Conservation (phyloP, 495 filamentous ascomycete species). For the Xylaria nigripes region DNA sequence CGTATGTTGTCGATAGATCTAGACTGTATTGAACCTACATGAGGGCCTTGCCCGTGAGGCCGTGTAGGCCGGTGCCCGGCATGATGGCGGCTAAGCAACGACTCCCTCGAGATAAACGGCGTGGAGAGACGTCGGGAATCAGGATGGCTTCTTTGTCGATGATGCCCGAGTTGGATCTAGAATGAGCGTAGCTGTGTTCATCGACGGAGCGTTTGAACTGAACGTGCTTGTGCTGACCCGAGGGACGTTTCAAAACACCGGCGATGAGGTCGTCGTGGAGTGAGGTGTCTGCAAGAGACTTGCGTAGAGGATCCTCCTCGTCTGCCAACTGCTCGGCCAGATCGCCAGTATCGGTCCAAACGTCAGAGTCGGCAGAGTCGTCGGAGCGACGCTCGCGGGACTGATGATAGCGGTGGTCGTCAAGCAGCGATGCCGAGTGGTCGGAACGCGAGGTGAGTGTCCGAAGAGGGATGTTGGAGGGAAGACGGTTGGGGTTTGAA, state of each 20-base stretch:
- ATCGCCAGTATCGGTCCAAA: conserved; percentile 91
- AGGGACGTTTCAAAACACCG: conserved; percentile 35
- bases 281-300: conserved; percentile 50
- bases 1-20: background rate
- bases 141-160: conserved; percentile 73
- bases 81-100: conserved; percentile 72
- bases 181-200: conserved; percentile 21
- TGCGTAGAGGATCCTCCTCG: conserved; percentile 68
- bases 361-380: conserved; percentile 59
- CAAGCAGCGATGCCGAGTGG: conserved; percentile 35
- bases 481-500: conserved; percentile 41
- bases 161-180: conserved; percentile 30
- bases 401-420: conserved; percentile 28
- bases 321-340: conserved; percentile 81
- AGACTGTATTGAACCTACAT: conserved; percentile 52
- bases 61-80: conserved; percentile 74
- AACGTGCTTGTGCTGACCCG: conserved; percentile 37
- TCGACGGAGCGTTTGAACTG: conserved; percentile 35
- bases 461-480: conserved; percentile 56
- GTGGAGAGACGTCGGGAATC: conserved; percentile 62
- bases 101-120: conserved; percentile 54
- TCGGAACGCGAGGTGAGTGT: conserved; percentile 39
- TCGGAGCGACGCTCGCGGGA: conserved; percentile 45
- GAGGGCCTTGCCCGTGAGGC: conserved; percentile 90
- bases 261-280: conserved; percentile 50